Conservation (phyloP, 441 rosid species). For the Pelargonium myrrhifolium region DNA sequence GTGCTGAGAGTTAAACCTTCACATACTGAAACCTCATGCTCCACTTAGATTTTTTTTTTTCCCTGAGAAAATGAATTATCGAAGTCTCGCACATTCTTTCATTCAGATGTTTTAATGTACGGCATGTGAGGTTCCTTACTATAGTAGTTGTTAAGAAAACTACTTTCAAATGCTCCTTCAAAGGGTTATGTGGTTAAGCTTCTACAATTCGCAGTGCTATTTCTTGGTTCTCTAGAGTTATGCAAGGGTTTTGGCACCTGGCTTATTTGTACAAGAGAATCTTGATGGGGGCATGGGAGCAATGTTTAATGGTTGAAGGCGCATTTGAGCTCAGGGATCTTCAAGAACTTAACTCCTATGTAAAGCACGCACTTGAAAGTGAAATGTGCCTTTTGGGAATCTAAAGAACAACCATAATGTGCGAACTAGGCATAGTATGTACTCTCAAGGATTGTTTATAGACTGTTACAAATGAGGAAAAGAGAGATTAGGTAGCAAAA, state of each 20-base stretch:
- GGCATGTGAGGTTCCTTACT: not conserved
- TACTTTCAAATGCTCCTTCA: not conserved
- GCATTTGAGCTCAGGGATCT: not conserved
- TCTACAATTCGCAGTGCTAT: not conserved
- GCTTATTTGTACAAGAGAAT: not conserved
- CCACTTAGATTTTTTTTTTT: not conserved
- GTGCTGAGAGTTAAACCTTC: not conserved
- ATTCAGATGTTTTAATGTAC: not conserved
- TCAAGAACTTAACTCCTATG: not conserved
- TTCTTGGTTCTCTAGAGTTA: not conserved
- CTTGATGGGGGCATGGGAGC: conserved; percentile 6
- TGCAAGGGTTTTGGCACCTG: not conserved
- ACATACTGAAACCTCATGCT: not conserved
- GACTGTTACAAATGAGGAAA: too few species aligned
- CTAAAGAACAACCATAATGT: too few species aligned
- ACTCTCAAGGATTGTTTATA: too few species aligned
- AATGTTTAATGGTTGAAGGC: not conserved
- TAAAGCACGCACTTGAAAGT: not conserved
- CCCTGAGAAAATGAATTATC: not conserved
- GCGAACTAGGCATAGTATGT: too few species aligned
- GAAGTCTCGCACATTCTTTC: not conserved
- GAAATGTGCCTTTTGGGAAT: not conserved
- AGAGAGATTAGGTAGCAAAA: too few species aligned
- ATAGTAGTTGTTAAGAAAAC: not conserved
- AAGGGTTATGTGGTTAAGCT: not conserved